phyloP scores from a whole-genome alignment of 345 rosid genomes.

The Hevea brasiliensis region DNA sequence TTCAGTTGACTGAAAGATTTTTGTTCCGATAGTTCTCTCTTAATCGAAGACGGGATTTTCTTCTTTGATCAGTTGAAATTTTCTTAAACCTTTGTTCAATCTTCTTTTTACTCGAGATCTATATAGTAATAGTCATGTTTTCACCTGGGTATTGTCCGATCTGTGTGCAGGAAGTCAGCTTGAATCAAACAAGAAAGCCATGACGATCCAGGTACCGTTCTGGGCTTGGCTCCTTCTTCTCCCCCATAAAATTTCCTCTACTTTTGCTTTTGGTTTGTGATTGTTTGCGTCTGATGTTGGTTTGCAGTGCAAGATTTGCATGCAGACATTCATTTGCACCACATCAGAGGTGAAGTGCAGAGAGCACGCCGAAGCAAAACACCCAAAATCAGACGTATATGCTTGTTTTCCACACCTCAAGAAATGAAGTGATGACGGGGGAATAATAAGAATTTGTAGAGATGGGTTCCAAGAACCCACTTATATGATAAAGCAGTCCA shows the following conservation, averaged over 20 bases:
- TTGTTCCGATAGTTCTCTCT: no score
- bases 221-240: not conserved
- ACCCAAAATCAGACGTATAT: constrained; percentile 28
- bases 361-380: constrained; percentile 37
- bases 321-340: constrained; percentile 38
- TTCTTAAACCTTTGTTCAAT: not conserved
- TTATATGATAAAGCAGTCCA: not conserved
- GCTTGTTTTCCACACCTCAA: constrained; percentile 54
- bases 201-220: constrained; percentile 74
- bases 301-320: constrained; percentile 39
- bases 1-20: no score
- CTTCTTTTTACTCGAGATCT: constrained; percentile 2
- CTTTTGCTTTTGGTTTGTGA: no score
- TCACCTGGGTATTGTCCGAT: constrained; percentile 22
- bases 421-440: constrained; percentile 35
- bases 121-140: not conserved
- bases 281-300: not conserved
- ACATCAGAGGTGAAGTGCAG: constrained; percentile 34
- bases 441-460: not conserved
- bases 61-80: not conserved
- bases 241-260: no score
- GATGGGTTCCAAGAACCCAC: not conserved
- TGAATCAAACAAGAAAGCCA: constrained; percentile 91
- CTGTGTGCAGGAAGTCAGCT: constrained; percentile 73
- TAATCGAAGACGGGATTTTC: not conserved